phyloP scores from a whole-genome alignment of 2,329 filamentous ascomycete genomes.

The Xylaria sp. region DNA sequence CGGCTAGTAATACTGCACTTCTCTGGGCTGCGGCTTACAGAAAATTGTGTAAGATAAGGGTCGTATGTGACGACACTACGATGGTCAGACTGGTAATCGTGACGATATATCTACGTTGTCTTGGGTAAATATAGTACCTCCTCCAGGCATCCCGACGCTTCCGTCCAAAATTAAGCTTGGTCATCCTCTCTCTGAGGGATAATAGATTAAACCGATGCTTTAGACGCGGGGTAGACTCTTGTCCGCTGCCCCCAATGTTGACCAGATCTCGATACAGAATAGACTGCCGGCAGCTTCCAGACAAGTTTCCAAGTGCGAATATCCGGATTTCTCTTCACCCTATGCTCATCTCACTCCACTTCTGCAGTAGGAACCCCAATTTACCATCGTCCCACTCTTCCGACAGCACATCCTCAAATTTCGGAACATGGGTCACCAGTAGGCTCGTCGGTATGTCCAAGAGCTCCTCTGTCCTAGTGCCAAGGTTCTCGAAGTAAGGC shows the following conservation, averaged over 20 bases:
- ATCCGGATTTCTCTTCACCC: neutral
- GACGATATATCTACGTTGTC: neutral
- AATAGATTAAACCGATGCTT: neutral
- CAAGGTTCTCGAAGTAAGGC: conserved; percentile 29
- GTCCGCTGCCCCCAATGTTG: neutral
- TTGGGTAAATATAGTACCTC: neutral
- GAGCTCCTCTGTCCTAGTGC: neutral
- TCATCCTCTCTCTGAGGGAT: neutral
- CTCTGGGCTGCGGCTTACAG: neutral
- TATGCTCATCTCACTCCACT: conserved; percentile 22
- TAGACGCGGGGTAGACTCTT: neutral
- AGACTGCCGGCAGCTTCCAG: neutral
- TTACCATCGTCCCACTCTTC: conserved; percentile 28
- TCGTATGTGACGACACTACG: neutral
- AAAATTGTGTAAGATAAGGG: neutral
- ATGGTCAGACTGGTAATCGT: neutral
- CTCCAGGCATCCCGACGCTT: too few species aligned
- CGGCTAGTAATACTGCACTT: neutral
- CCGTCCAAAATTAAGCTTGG: neutral
- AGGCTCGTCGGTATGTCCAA: conserved; percentile 14
- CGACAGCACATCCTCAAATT: neutral
- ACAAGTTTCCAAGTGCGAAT: neutral
- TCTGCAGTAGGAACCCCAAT: conserved; percentile 25
- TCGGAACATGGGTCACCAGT: conserved; percentile 16
- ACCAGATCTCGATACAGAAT: neutral